These are phyloP conservation scores for Laburnicola sp. DNA, from an alignment of 2,329 filamentous ascomycete species.

Conservation along the genomic window DNA sequence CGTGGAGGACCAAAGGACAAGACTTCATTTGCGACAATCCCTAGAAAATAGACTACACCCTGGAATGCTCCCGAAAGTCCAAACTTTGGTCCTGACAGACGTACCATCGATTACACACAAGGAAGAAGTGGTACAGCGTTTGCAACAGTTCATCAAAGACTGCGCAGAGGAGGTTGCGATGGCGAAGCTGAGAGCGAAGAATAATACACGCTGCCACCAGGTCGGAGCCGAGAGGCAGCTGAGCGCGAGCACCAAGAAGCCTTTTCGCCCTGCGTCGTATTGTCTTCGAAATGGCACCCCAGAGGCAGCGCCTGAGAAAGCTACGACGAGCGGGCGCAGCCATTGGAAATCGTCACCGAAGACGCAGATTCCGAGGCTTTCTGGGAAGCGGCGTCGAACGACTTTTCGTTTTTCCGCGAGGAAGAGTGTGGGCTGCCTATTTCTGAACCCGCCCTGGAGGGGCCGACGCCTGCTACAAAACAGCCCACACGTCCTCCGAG, in stretches of 20 bases:
- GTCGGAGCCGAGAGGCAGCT: slow-evolving; percentile 53
- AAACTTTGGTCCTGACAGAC: slow-evolving; percentile 60
- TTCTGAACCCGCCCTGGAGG: slow-evolving; percentile 52
- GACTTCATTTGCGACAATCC: slow-evolving; percentile 38
- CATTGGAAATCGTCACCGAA: slow-evolving; percentile 58
- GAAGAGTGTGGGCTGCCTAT: slow-evolving; percentile 58
- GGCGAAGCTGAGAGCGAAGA: slow-evolving; percentile 56
- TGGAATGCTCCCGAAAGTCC: slow-evolving; percentile 57
- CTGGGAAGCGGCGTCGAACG: slow-evolving; percentile 61
- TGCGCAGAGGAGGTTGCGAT: slow-evolving; percentile 60
- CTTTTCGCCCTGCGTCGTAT: slow-evolving; percentile 61
- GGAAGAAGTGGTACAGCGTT: slow-evolving; percentile 37
- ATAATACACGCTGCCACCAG: slow-evolving; percentile 63
- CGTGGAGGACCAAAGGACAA: slow-evolving; percentile 35
- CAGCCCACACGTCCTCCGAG: slow-evolving; percentile 14
- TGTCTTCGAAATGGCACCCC: slow-evolving; percentile 54
- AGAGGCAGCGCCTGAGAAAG: slow-evolving; percentile 32
- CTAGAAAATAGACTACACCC: slow-evolving; percentile 53
- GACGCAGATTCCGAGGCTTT: slow-evolving; percentile 62
- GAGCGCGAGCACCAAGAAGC: slow-evolving; percentile 53
- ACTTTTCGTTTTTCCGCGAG: slow-evolving; percentile 65
- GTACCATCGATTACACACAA: slow-evolving; percentile 55
- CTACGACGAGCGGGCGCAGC: slow-evolving; percentile 51
- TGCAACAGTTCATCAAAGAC: slow-evolving; percentile 59
- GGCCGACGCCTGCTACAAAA: slow-evolving; percentile 40